Evolutionary conservation across 1,284 basidiomycete species (phyloP), one percentile per base, ranked within the genome.

Genomic region (Malassezia dermatis): DNA sequence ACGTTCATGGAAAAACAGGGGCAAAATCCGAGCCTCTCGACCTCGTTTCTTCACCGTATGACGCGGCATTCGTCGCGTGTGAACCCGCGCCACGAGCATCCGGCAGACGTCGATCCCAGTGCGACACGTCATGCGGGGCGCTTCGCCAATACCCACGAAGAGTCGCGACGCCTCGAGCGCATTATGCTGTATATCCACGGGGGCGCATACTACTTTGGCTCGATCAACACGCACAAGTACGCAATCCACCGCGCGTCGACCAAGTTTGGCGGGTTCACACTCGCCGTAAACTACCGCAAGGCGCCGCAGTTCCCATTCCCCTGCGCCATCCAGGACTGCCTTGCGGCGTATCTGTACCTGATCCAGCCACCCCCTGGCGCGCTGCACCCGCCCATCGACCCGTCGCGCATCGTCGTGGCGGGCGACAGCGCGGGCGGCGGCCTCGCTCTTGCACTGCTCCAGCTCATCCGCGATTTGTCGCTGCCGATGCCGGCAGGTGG

Each of bases 371-470:
- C 88, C 1, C 78, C 81, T 0, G 81, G 76, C 8, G 82, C 86
- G 8, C 75, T 62, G 52, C 69, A 69, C 40, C 77, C 78, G 13
- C 81, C 89, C 0, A 83, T 99, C 13, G 81, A 86, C 52, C 90
- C 93, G 0, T 80, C 80, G 1, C 83, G 85, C 60, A 86, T 95
- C 42, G 81, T 96, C 10, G 64, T 81, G 3, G 84, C 85, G 0
- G 94, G 94, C 1, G 90, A 94, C 75, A 93, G 89, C 24, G 93
- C 94, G 0, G 94, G 94, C 4, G 94, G 91, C 4, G 90, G 89
- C 0, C 78, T 96, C 12, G 81, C 82, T 0, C 77, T 95, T 48
- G 86, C 89, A 0, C 78, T 95, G 17, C 79, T 98, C 2, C 89
- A 93, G 73, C 81, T 94, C n/a, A 81, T 99, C 32, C 85, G 94